Base-by-base conservation (phyloP, 345 rosid species). In the Gynandropsis gynandra region DNA sequence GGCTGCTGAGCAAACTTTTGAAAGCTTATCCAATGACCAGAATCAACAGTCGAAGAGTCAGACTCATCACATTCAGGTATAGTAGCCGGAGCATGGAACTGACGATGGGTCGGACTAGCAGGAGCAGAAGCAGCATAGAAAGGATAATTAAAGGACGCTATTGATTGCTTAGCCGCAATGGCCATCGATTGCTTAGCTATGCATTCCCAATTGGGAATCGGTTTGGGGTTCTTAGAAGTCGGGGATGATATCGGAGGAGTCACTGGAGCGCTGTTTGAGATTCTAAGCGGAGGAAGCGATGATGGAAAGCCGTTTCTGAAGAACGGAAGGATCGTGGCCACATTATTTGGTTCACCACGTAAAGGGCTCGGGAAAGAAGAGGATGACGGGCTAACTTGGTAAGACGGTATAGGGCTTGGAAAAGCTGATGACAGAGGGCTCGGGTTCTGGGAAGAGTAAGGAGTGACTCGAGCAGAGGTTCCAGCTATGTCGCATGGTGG, bases 221-320 rank as follows among this genome's bases (percentile, higher is more conserved):
- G 90, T 61, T 76, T 87, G 11, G 83, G 75, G 31, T 80, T 72
- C 69, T 79, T 82, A 2, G 89, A 76, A 29, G 83, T 92, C 1
- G 98, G 98, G 8, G 97, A 87, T 1, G 98, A 87, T n/a, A 82
- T 63, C 0, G 96, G 97, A 5, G 98, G 98, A 1, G 98, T 92
- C 0, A 87, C 92, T 0, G 98, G 98, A 4, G 97, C 95, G 9
- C 98, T 92, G 73, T 68, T 92, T 16, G 98, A 92, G 76, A 92
- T 92, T 51, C 95, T 78, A 40, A 92, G 97, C 20, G 88, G 86
- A 19, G 98, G 94, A 7, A 87, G 86, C 41, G 96, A 85, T 1
- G 78, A 78, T 13, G 97, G 95, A 34, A 92, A 76, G 35, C 70
- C 82, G 35, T 68, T 78, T 42, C 75, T 50, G 32, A 92, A 78